Percentiles rank a stretch among this genome's conserved stretches.
phyloP scores from a whole-genome alignment of 75 land plant genomes.

The Ceratopteris richardii region DNA sequence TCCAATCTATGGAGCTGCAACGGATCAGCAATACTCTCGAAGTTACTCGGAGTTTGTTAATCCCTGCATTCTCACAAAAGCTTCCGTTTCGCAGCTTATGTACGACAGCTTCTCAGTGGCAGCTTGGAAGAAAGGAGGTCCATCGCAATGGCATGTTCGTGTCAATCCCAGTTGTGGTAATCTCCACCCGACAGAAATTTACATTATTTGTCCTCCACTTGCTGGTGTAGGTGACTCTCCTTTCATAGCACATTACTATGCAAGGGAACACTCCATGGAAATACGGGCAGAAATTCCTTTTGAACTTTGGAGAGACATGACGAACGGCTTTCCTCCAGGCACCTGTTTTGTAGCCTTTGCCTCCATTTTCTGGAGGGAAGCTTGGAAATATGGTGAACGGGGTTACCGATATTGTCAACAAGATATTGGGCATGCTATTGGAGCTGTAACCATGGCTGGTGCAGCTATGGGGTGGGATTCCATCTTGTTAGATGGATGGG shows the following conservation, averaged over 20 bases:
- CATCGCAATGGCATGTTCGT: conserved; percentile 89
- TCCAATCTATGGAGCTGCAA: not conserved
- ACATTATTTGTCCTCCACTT: conserved; percentile 56
- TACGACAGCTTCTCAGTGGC: conserved; percentile 87
- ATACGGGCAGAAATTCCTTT: conserved; percentile 45
- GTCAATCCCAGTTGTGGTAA: conserved; percentile 98
- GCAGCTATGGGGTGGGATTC: conserved; percentile 89
- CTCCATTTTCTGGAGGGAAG: conserved; percentile 93
- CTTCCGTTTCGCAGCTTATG: conserved; percentile 69
- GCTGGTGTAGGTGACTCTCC: conserved; percentile 34
- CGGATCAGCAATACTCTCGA: conserved; percentile 20
- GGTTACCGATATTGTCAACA: conserved; percentile 95
- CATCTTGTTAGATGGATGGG: conserved; percentile 62
- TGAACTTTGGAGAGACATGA: conserved; percentile 22
- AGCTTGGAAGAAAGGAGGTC: conserved; percentile 87
- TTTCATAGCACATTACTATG: conserved; percentile 85
- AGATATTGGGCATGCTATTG: conserved; percentile 94
- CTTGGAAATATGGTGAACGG: conserved; percentile 99
- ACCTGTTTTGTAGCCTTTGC: conserved; percentile 49
- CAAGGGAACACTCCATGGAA: conserved; percentile 83
- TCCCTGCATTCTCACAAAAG: conserved; percentile 28
- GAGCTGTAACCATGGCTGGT: conserved; percentile 78
- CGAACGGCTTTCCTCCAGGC: conserved; percentile 30
- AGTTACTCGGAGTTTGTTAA: conserved; percentile 22
- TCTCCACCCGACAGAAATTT: conserved; percentile 90